Percentiles rank a stretch among this genome's conserved stretches.
These are phyloP conservation scores for Fusarium sp. DNA, from an alignment of 2,329 filamentous ascomycete genomes.

Conservation along the genomic window DNA sequence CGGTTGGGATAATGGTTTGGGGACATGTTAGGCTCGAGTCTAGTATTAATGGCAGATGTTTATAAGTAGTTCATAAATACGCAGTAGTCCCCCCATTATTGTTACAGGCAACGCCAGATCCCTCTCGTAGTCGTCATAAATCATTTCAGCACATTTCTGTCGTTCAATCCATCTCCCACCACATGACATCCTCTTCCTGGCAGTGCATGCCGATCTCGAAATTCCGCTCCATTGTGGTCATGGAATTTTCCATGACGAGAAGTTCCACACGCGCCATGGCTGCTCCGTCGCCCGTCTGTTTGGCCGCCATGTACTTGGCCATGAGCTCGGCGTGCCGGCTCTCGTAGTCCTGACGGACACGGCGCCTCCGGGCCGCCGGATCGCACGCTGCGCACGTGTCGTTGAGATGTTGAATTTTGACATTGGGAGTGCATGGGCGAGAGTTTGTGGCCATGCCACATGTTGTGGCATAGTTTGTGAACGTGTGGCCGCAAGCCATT, in stretches of 20 bases:
- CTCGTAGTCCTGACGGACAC: conserved; percentile 44
- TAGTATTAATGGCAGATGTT: conserved; percentile 28
- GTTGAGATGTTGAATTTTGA: conserved; percentile 42
- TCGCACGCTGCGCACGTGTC: conserved; percentile 56
- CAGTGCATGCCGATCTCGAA: conserved; percentile 40
- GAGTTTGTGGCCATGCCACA: conserved; percentile 12
- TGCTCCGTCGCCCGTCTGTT: conserved; percentile 34
- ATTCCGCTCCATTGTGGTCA: conserved; percentile 36
- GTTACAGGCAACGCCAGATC: background rate
- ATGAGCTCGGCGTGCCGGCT: conserved; percentile 44
- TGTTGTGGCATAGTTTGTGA: conserved; percentile 28
- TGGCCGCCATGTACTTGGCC: conserved; percentile 44
- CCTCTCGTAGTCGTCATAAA: conserved; percentile 6
- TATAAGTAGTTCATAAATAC: conserved; percentile 11
- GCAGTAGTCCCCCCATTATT: conserved; percentile 7
- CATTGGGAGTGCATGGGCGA: conserved; percentile 21
- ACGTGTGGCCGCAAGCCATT: conserved; percentile 46
- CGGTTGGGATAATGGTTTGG: background rate
- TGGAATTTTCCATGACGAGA: conserved; percentile 38
- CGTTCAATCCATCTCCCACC: conserved; percentile 32
- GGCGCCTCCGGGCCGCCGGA: conserved; percentile 44
- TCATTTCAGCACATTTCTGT: background rate
- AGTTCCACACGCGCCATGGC: conserved; percentile 42
- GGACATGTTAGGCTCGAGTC: background rate
- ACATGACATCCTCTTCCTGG: conserved; percentile 38